These are phyloP conservation scores for Phytophthora podocarpi DNA, from an alignment of 352 stramenopile species.

Conservation along the genomic window DNA sequence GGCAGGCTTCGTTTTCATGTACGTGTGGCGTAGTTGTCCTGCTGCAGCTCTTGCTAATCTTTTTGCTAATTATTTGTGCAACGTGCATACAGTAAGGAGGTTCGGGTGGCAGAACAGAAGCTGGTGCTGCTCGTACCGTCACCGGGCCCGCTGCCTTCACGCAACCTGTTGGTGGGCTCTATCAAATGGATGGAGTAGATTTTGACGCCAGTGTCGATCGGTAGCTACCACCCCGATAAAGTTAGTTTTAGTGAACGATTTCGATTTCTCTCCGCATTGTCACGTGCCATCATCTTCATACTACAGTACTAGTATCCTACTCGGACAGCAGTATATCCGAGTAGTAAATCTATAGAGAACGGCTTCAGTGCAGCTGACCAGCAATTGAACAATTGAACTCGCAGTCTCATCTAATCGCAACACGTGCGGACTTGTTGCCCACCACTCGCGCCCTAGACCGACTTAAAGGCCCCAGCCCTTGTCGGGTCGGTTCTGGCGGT, in stretches of 20 bases:
- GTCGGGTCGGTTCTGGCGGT: constrained; percentile 78
- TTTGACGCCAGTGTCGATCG: not conserved
- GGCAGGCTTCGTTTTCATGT: constrained; percentile 88
- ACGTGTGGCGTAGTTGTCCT: constrained; percentile 27
- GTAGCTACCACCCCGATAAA: constrained; percentile 12
- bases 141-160: constrained; percentile 75
- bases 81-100: constrained; percentile 61
- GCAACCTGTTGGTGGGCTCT: constrained; percentile 78
- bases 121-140: constrained; percentile 86
- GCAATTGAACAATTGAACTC: not conserved
- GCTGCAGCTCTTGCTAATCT: not conserved
- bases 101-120: constrained; percentile 75
- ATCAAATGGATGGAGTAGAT: constrained; percentile 88
- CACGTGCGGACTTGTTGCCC: constrained; percentile 1
- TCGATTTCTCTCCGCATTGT: constrained; percentile 1
- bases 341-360: not conserved
- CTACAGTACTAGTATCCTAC: too few species aligned
- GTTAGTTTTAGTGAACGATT: constrained; percentile 29
- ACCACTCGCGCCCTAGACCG: not conserved
- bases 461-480: constrained; percentile 57
- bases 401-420: not conserved
- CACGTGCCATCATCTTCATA: constrained; percentile 4
- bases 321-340: not conserved
- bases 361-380: not conserved
- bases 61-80: too few species aligned